A percentile compares a stretch with the other conserved stretches of the same genome.
phyloP scores from a whole-genome alignment of 2,329 filamentous ascomycete species.

The Calycina herbarum region DNA sequence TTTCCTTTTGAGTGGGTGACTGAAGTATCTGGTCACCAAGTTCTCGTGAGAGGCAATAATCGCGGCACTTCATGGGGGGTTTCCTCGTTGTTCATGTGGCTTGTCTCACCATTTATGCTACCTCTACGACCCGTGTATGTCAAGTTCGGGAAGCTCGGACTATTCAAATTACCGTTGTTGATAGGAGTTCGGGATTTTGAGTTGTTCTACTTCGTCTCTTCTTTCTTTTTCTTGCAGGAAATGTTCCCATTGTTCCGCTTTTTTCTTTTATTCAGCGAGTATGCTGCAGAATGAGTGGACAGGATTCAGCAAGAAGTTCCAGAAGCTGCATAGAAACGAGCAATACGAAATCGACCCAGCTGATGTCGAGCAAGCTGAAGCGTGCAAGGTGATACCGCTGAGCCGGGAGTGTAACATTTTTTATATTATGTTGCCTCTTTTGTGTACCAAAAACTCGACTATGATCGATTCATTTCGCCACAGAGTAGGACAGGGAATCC shows the following conservation, averaged over 20 bases:
- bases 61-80: too few species aligned
- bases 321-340: neutral
- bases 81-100: too few species aligned
- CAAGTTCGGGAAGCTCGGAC: neutral
- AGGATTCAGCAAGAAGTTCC: neutral
- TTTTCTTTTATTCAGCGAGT: neutral
- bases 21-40: neutral
- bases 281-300: neutral
- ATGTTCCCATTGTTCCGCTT: neutral
- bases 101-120: neutral
- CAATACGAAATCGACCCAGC: neutral
- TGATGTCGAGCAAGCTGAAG: neutral
- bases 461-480: neutral
- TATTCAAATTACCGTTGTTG: neutral
- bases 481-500: neutral
- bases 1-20: too few species aligned
- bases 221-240: neutral
- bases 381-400: neutral
- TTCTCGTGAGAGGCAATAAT: neutral
- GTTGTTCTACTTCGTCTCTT: neutral
- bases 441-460: neutral
- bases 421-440: neutral
- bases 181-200: neutral
- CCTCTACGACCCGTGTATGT: neutral
- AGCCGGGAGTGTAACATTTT: neutral